Conservation (phyloP, 2,329 filamentous ascomycete species). For the Tolypocladium tundrense region DNA sequence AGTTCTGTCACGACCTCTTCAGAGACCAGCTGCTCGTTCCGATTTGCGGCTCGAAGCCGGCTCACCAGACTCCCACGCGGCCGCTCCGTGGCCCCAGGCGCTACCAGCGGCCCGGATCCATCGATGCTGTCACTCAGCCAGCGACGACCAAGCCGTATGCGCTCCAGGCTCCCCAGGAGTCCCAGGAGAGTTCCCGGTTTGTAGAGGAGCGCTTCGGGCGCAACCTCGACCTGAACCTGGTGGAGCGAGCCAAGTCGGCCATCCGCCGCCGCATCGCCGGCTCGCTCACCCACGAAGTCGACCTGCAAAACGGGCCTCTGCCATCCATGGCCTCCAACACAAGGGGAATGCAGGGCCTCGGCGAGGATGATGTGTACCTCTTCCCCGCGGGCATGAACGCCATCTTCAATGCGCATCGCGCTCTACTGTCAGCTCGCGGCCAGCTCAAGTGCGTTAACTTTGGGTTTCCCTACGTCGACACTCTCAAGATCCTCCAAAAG, state of each 20-base stretch:
- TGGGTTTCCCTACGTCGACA: conserved; percentile 97
- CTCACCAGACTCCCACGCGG: conserved; percentile 20
- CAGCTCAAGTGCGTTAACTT: conserved; percentile 72
- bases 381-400: conserved; percentile 90
- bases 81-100: conserved; percentile 62
- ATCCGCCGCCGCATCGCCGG: conserved; percentile 83
- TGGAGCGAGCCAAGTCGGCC: conserved; percentile 73
- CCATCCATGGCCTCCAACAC: conserved; percentile 28
- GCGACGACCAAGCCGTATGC: conserved; percentile 8
- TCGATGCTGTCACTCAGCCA: conserved; percentile 20
- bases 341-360: conserved; percentile 53
- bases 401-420: conserved; percentile 80
- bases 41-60: conserved; percentile 14
- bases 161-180: conserved; percentile 21
- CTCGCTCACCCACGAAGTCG: conserved; percentile 63
- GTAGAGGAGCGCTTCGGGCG: conserved; percentile 91
- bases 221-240: conserved; percentile 72
- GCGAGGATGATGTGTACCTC: conserved; percentile 80
- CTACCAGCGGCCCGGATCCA: conserved; percentile 55
- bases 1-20: conserved; percentile 74
- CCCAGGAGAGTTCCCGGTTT: conserved; percentile 64
- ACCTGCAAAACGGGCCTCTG: conserved; percentile 24
- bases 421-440: conserved; percentile 55
- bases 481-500: conserved; percentile 87
- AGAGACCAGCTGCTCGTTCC: conserved; percentile 51